A percentile compares a stretch with the other conserved stretches of the same genome.
phyloP scores from a whole-genome alignment of 208 protist species.

The Porcisia deanei region DNA sequence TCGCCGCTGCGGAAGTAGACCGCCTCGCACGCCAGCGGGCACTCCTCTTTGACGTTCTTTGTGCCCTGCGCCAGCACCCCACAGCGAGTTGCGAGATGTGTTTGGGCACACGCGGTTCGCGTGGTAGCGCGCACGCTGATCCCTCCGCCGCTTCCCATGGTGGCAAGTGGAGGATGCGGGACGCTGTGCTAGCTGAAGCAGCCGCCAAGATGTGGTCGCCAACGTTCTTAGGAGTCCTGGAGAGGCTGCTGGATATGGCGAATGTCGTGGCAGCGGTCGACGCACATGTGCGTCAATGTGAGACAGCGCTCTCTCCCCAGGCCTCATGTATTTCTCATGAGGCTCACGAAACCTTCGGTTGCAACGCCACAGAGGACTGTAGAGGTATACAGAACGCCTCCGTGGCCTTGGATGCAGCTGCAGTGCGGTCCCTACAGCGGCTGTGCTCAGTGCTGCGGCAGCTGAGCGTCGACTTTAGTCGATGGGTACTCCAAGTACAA shows the following conservation, averaged over 20 bases:
- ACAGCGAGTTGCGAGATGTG: slow-evolving; percentile 38
- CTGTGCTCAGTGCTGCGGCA: slow-evolving; percentile 36
- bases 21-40: slow-evolving; percentile 18
- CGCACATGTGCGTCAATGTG: background rate
- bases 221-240: slow-evolving; percentile 19
- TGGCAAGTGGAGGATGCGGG: slow-evolving; percentile 24
- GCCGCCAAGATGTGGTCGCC: slow-evolving; percentile 11
- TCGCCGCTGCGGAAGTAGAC: background rate
- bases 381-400: slow-evolving; percentile 9
- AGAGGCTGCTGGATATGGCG: slow-evolving; percentile 37
- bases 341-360: background rate
- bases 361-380: background rate
- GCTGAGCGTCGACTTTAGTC: slow-evolving; percentile 33
- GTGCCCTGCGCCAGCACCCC: slow-evolving; percentile 49
- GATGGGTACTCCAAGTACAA: slow-evolving; percentile 55
- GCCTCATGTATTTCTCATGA: background rate
- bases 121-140: background rate
- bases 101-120: background rate
- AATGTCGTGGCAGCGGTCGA: slow-evolving; percentile 38
- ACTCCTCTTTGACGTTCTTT: slow-evolving; percentile 68
- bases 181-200: slow-evolving; percentile 18
- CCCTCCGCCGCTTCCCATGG: background rate
- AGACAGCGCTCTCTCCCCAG: background rate
- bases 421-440: slow-evolving; percentile 35
- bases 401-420: slow-evolving; percentile 35